A percentile compares a stretch with the other conserved stretches of the same genome.
phyloP scores from a whole-genome alignment of 345 rosid genomes.

The Eucalyptus camaldulensis region DNA sequence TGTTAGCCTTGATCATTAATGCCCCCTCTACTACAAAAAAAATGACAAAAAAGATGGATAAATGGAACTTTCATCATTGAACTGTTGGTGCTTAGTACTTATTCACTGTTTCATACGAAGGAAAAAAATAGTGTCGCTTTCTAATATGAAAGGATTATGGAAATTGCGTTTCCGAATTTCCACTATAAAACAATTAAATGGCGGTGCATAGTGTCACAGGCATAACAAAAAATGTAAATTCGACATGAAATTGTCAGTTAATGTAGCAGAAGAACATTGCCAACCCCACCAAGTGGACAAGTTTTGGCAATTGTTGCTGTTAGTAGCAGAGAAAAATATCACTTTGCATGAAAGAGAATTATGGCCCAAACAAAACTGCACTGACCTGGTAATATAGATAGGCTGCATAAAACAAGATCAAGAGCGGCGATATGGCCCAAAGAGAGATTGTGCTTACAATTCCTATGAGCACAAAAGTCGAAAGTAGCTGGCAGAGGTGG shows the following conservation, averaged over 20 bases:
- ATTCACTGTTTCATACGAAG: neutral
- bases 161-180: neutral
- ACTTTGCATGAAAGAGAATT: neutral
- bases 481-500: constrained; percentile 75
- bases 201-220: neutral
- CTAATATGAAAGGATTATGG: neutral
- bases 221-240: neutral
- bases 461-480: constrained; percentile 83
- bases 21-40: neutral
- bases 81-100: neutral
- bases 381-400: constrained; percentile 90
- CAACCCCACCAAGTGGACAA: neutral
- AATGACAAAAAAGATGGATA: neutral
- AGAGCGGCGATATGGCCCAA: constrained; percentile 91
- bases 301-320: neutral
- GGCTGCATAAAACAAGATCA: constrained; percentile 81
- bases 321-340: neutral
- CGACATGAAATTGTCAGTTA: neutral
- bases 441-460: constrained; percentile 78
- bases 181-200: neutral
- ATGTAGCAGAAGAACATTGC: neutral
- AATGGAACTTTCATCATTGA: neutral
- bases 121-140: neutral
- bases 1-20: neutral
- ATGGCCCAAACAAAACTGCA: neutral